Percentiles rank a stretch among this genome's conserved stretches.
phyloP scores from a whole-genome alignment of 2,329 filamentous ascomycete species.

The Hirsutella minnesotensis region DNA sequence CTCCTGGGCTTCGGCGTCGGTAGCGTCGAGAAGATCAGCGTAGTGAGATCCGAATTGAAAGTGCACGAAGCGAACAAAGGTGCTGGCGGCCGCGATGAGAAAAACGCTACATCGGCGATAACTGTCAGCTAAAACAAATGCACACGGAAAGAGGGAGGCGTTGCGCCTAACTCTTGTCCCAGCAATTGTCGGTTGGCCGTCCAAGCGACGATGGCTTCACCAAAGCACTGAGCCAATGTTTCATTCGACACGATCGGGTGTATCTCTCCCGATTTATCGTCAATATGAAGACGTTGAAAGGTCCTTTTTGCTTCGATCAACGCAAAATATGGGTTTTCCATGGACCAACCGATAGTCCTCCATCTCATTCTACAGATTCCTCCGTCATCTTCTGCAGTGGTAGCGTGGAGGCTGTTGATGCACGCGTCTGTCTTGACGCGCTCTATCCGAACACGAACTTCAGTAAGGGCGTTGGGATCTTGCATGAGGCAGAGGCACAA shows the following conservation, averaged over 20 bases:
- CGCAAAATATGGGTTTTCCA: neutral
- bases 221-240: neutral
- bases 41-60: neutral
- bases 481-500: neutral
- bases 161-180: neutral
- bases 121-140: neutral
- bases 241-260: neutral
- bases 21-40: neutral
- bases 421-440: neutral
- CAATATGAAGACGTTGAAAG: neutral
- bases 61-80: neutral
- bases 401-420: neutral
- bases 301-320: neutral
- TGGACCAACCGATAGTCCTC: neutral
- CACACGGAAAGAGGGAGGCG: too few relatives aligned
- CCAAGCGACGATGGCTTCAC: neutral
- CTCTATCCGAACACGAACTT: neutral
- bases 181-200: neutral
- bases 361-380: neutral
- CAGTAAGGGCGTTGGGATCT: neutral
- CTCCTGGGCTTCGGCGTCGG: neutral
- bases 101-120: neutral
- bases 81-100: neutral
- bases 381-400: neutral
- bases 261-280: neutral